Evolutionary conservation across 345 rosid genomes (phyloP).

Genomic region (Conringia planisiliqua): DNA sequence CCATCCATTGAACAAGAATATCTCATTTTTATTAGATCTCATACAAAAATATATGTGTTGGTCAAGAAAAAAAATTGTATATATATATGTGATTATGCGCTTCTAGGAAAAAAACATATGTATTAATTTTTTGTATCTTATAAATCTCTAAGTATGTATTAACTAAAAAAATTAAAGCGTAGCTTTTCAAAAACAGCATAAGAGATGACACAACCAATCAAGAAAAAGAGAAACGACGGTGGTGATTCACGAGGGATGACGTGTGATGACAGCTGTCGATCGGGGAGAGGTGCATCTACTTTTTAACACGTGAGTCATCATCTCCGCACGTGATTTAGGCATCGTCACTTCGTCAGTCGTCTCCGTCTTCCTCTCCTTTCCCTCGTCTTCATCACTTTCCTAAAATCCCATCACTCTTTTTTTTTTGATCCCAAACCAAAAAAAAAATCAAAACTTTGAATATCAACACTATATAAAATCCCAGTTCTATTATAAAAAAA

Average conservation of each 20-base stretch:
- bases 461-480: not conserved
- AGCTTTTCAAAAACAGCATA: not conserved
- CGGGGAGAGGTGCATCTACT: constrained; percentile 45
- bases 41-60: not conserved
- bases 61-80: not conserved
- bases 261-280: constrained; percentile 52
- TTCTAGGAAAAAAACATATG: too few species aligned
- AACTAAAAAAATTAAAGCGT: not conserved
- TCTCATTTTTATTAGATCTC: not conserved
- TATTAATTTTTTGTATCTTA: too few species aligned
- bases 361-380: constrained; percentile 14
- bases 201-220: constrained; percentile 20
- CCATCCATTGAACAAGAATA: not conserved
- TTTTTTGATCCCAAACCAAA: not conserved
- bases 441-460: not conserved
- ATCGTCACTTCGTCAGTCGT: constrained; percentile 30
- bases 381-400: constrained; percentile 35
- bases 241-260: constrained; percentile 52
- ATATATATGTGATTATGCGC: not conserved
- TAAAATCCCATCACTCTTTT: constrained; percentile 21
- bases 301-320: constrained; percentile 56
- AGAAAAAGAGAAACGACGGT: constrained; percentile 10
- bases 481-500: not conserved
- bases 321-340: constrained; percentile 35
- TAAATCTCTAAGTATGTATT: not conserved